Evolutionary conservation across 768 basidiomycete species (phyloP), one percentile per base, ranked within the genome.

Genomic region (Agaricus bisporus): DNA sequence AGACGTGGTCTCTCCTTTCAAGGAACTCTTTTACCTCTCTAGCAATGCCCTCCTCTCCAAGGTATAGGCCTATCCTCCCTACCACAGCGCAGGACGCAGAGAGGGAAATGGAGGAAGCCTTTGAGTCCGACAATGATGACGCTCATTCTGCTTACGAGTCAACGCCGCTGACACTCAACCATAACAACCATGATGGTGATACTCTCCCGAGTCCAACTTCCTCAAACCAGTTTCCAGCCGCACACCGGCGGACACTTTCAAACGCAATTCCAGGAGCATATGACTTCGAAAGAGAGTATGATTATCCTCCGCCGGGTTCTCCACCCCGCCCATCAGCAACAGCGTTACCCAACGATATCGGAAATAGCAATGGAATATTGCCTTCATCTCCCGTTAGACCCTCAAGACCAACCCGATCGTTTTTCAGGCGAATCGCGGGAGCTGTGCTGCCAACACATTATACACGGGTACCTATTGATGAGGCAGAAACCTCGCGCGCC

Each of bases 241-340:
- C 57, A 55, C 46, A 59, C 37, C 38, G 48, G 47, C 32, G 55
- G 59, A 22, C 59, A 10, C 18, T 20, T 25, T 48, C 64, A 1
- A 58, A 45, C 28, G 67, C 69, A 41, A 64, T 73, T 26, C 73
- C 79, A 12, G 78, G 77, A 25, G 66, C 71, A 2, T 90, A 90
- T 68, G 86, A 92, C 66, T 93, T 92, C 64, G 91, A 93, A 65
- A 75, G 86, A 22, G 82, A 84, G 54, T 84, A 82, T 61, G 81
- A 82, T 58, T 75, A 72, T 36, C 88, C 88, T 1, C 90, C 90
- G 1, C 88, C 90, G 4, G 89, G 89, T 37, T 88, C 87, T 0
- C 89, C 90, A 0, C 88, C 89, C 1, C 66, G 71, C 1, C 81
- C 77, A 0, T 77, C 86, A 5, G 59, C 78, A 0, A 56, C 67